Conservation (phyloP, 2,329 filamentous ascomycete species). For the Pestalotiopsis fici region DNA sequence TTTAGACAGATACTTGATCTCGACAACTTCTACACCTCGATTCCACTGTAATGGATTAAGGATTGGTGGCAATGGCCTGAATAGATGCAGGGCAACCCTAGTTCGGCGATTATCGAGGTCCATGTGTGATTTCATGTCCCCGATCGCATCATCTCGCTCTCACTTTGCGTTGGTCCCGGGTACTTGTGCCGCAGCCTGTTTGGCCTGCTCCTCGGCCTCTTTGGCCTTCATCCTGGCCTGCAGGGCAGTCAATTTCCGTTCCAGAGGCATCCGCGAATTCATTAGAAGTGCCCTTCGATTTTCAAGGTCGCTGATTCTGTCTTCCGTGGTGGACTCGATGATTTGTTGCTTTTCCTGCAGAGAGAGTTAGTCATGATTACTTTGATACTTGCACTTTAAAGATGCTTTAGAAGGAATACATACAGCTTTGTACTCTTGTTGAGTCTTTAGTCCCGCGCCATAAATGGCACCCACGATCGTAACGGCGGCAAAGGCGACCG, state of each 20-base stretch:
- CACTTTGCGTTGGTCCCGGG: background rate
- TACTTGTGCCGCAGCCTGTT: background rate
- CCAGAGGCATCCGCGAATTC: conserved; percentile 37
- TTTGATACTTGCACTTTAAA: background rate
- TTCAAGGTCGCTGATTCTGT: conserved; percentile 47
- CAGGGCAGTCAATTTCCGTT: conserved; percentile 43
- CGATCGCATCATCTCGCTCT: background rate
- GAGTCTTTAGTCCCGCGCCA: conserved; percentile 50
- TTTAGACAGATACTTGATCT: too few relatives aligned
- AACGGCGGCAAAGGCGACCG: conserved; percentile 47
- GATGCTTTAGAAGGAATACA: conserved; percentile 1
- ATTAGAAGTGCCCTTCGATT: conserved; percentile 40
- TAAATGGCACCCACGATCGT: conserved; percentile 48
- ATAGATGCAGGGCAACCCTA: too few relatives aligned
- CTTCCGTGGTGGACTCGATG: conserved; percentile 37
- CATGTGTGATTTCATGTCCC: too few relatives aligned
- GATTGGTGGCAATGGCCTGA: too few relatives aligned
- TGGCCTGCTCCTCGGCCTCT: conserved; percentile 23
- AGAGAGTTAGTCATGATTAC: background rate
- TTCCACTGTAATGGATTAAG: too few relatives aligned
- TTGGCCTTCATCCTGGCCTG: conserved; percentile 39
- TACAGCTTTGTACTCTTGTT: conserved; percentile 47
- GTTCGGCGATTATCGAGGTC: too few relatives aligned
- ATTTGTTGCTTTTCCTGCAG: conserved; percentile 35
- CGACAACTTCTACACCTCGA: too few relatives aligned